These are phyloP conservation scores for Acanthamoeba sp. DNA, from an alignment of 208 protist species.

Conservation along the genomic window DNA sequence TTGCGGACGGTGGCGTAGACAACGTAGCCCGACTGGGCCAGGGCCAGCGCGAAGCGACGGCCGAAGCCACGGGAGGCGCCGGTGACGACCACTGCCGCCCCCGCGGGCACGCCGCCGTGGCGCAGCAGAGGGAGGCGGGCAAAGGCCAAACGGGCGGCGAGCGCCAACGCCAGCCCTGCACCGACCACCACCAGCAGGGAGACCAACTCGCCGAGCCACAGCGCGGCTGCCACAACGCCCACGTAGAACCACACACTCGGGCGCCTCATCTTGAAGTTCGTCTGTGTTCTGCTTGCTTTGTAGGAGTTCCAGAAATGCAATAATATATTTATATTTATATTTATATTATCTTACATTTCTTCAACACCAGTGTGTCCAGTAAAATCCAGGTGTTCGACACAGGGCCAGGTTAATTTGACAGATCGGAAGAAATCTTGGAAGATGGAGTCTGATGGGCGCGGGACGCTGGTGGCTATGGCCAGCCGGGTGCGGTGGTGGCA, in stretches of 20 bases:
- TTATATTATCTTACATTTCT: no score
- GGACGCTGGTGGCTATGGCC: neutral
- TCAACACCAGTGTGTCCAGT: no score
- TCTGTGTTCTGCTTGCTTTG: neutral
- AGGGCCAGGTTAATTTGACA: no score
- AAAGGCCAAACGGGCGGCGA: neutral
- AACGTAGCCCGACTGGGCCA: neutral
- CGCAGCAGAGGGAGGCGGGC: neutral
- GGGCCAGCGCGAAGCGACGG: constrained; percentile 6
- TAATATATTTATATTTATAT: no score
- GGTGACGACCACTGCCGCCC: constrained; percentile 21
- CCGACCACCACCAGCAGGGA: neutral
- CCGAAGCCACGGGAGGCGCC: constrained; percentile 47
- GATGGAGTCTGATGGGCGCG: neutral
- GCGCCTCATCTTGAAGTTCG: neutral
- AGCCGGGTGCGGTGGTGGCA: constrained; percentile 5
- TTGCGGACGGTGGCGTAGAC: constrained; percentile 39
- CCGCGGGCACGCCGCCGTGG: neutral
- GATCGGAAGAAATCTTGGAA: neutral
- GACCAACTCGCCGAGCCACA: neutral
- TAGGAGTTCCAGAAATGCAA: neutral
- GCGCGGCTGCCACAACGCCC: neutral
- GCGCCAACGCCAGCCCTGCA: neutral
- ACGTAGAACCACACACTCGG: constrained; percentile 27
- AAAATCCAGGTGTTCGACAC: no score